phyloP scores from a whole-genome alignment of 192 early-diverging fungal species.

The Dissophora globulifera region DNA sequence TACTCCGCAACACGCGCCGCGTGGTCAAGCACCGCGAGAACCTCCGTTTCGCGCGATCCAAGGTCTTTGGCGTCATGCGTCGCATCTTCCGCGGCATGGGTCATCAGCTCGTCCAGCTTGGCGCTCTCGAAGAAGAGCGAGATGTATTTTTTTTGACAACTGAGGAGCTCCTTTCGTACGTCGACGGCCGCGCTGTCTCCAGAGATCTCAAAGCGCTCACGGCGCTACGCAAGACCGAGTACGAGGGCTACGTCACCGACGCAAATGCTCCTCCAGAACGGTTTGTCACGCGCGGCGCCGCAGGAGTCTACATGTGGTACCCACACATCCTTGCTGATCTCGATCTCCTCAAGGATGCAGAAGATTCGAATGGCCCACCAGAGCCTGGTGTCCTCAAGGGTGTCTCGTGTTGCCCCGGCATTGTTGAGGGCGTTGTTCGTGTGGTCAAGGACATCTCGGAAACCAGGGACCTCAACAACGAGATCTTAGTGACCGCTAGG shows the following conservation, averaged over 20 bases:
- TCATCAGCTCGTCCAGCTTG: slow-evolving; percentile 30
- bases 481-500: slow-evolving; percentile 53
- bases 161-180: slow-evolving; percentile 42
- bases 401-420: slow-evolving; percentile 50
- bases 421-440: slow-evolving; percentile 48
- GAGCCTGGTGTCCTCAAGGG: slow-evolving; percentile 51
- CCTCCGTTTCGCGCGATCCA: slow-evolving; percentile 47
- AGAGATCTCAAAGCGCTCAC: slow-evolving; percentile 50
- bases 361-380: slow-evolving; percentile 44
- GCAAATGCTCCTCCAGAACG: slow-evolving; percentile 49
- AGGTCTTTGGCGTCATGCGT: slow-evolving; percentile 51
- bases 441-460: slow-evolving; percentile 48
- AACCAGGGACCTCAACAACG: slow-evolving; percentile 37
- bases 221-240: slow-evolving; percentile 36
- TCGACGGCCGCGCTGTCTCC: slow-evolving; percentile 48
- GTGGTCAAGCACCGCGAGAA: slow-evolving; percentile 53
- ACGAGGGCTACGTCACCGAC: slow-evolving; percentile 31
- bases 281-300: slow-evolving; percentile 45
- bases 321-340: slow-evolving; percentile 50
- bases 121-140: slow-evolving; percentile 29
- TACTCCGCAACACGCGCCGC: slow-evolving; percentile 48
- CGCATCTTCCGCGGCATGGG: slow-evolving; percentile 53
- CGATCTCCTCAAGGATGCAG: slow-evolving; percentile 46
- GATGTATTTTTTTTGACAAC: slow-evolving; percentile 48
- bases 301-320: slow-evolving; percentile 52